A percentile compares a stretch with the other conserved stretches of the same genome.
These are phyloP conservation scores for Gossypium longicalyx DNA, from an alignment of 345 rosid genomes.

Conservation along the genomic window DNA sequence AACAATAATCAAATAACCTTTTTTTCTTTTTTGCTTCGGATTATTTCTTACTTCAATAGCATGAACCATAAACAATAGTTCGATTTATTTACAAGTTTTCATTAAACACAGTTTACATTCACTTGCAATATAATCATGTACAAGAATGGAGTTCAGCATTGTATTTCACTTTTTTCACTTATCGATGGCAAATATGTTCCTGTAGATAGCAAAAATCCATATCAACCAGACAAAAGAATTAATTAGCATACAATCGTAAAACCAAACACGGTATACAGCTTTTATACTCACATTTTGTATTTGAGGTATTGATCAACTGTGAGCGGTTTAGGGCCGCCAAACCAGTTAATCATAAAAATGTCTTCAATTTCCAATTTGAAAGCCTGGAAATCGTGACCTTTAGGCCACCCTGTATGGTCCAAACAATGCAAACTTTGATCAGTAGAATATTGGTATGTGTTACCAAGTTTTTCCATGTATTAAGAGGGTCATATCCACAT, in stretches of 20 bases:
- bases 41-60: slow-evolving; percentile 6
- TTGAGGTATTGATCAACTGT: slow-evolving; percentile 75
- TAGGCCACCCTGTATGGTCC: slow-evolving; percentile 69
- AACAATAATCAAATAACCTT: not conserved
- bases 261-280: not conserved
- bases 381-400: slow-evolving; percentile 59
- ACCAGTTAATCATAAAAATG: slow-evolving; percentile 86
- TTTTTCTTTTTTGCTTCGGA: not conserved
- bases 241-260: slow-evolving; percentile 15
- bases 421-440: not conserved
- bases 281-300: slow-evolving; percentile 47
- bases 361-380: slow-evolving; percentile 65
- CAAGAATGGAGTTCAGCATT: not conserved
- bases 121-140: not conserved
- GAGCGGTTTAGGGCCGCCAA: slow-evolving; percentile 84
- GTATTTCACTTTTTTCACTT: slow-evolving; percentile 17
- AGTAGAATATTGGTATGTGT: not conserved
- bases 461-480: not conserved
- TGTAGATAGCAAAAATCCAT: slow-evolving; percentile 18
- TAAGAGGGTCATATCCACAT: not conserved
- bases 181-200: slow-evolving; percentile 20
- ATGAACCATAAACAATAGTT: slow-evolving; percentile 7
- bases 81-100: not conserved
- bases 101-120: not conserved
- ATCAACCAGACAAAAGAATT: slow-evolving; percentile 3